These are phyloP conservation scores for Jamesozyma hellenica DNA, from an alignment of 805 yeast genomes.

Conservation along the genomic window DNA sequence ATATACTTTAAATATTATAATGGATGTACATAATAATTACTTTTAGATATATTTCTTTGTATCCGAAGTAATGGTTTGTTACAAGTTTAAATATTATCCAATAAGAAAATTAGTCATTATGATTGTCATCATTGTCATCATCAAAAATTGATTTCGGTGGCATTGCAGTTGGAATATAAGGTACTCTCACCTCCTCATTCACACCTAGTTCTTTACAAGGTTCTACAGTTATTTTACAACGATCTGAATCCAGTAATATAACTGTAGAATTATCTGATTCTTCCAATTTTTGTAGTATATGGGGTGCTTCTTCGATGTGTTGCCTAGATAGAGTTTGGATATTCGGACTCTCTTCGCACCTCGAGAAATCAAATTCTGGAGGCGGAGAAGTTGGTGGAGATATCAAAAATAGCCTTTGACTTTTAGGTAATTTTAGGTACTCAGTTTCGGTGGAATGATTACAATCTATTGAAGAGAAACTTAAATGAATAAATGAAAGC, in stretches of 20 bases:
- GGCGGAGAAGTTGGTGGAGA: conserved; percentile 38
- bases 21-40: too few relatives aligned
- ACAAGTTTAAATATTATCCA: too few relatives aligned
- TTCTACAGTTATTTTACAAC: conserved; percentile 17
- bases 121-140: conserved; percentile 15
- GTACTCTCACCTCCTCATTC: background rate
- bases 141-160: conserved; percentile 34
- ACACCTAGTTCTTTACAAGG: conserved; percentile 7
- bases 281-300: background rate
- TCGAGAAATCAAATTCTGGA: conserved; percentile 32
- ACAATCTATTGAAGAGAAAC: conserved; percentile 13
- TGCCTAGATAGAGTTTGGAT: background rate
- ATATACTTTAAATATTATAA: too few relatives aligned
- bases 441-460: conserved; percentile 5
- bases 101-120: too few relatives aligned
- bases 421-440: conserved; percentile 28
- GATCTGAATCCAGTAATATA: conserved; percentile 11
- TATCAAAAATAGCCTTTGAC: conserved; percentile 29
- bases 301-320: background rate
- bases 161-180: conserved; percentile 25
- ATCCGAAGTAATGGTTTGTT: too few relatives aligned
- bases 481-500: conserved; percentile 4
- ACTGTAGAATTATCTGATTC: background rate
- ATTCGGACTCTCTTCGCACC: conserved; percentile 31
- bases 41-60: too few relatives aligned